Conservation (phyloP, 2,329 filamentous ascomycete species). For the Periconia sp. region DNA sequence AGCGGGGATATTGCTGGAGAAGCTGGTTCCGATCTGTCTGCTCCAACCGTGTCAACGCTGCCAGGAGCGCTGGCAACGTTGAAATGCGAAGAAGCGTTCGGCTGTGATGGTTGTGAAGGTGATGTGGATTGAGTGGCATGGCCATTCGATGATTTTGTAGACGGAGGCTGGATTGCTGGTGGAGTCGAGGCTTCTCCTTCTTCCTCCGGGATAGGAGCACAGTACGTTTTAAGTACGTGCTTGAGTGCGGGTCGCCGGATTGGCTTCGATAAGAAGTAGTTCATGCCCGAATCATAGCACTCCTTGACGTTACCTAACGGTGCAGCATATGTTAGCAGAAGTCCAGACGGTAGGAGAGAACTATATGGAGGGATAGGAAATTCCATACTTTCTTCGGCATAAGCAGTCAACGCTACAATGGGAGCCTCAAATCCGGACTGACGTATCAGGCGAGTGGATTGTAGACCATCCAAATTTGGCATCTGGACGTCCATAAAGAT, state of each 20-base stretch:
- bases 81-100: background rate
- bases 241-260: constrained; percentile 86
- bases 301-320: constrained; percentile 43
- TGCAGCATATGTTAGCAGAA: too few relatives aligned
- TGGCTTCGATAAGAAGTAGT: constrained; percentile 79
- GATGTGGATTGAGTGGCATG: background rate
- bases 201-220: constrained; percentile 81
- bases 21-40: background rate
- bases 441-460: constrained; percentile 84
- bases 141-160: constrained; percentile 13
- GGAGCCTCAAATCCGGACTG: constrained; percentile 85
- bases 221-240: constrained; percentile 80
- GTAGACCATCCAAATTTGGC: constrained; percentile 89
- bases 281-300: constrained; percentile 84
- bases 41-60: background rate
- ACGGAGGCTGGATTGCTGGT: constrained; percentile 3
- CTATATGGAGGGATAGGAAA: too few relatives aligned
- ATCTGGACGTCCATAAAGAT: constrained; percentile 97
- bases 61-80: background rate
- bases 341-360: too few relatives aligned
- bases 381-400: too few relatives aligned
- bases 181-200: constrained; percentile 36
- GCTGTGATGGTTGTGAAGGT: background rate
- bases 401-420: constrained; percentile 89
- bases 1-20: constrained; percentile 10